Base-by-base conservation (phyloP, 768 basidiomycete species). In the Amanita subjunquillea region DNA sequence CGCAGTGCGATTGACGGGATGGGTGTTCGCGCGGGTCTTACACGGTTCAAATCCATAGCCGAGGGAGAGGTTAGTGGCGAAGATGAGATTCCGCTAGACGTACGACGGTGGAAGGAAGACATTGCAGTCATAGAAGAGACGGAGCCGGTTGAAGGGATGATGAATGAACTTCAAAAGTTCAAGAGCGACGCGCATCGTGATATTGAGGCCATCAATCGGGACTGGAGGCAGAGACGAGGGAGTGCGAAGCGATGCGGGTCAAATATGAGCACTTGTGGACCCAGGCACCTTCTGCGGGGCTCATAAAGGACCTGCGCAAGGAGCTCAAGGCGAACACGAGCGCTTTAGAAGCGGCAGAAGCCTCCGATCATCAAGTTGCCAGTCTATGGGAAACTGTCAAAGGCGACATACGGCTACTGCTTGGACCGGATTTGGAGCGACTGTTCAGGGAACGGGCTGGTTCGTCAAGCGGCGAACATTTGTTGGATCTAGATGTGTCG, bases 251-350 rank as follows among this genome's bases (percentile, higher is more conserved):
- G 46, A 80, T 85, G 82, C 73, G 93, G 51, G 85, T 92, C 60
- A 87, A 87, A 65, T 94, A 91, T 65, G 85, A 85, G 29, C 85
- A 92, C 58, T 65, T 79, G 27, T 97, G 91, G 85, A 83, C 85
- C 6, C 94, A 96, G 66, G 77, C 79, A 7, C 94, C 95, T 0
- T 86, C 86, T 4, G 83, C 89, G 0, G 74, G 78, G 1, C 67
- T 83, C 54, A 87, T 85, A 41, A 85, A 87, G 64, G 67, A 73
- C 5, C 65, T 87, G 51, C 75, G 93, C 12, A 80, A 80, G 55
- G 91, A 93, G 62, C 67, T 97, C 51, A 91, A 91, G 65, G 74
- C 80, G 8, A 88, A 91, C 58, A 65, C 79, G 20, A 71, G 69
- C 13, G 79, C 87, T 0, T 71, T 95, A 37, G 83, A 87, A 8